Percentiles rank a stretch among this genome's conserved stretches.
Conservation (phyloP, 257 asterid species). For the Apocynum venetum region DNA sequence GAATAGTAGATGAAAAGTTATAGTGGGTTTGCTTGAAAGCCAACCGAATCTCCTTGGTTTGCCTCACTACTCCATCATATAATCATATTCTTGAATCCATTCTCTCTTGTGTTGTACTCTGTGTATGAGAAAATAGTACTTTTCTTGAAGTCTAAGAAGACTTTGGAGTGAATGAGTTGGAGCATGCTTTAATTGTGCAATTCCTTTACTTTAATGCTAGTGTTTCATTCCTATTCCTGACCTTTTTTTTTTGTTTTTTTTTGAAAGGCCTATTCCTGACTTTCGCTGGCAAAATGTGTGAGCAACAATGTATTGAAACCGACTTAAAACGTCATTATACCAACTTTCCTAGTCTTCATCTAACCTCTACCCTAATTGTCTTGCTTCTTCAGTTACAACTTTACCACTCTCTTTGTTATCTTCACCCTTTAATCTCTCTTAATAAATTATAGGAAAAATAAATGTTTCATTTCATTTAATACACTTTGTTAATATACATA, state of each 20-base stretch:
- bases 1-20: neutral
- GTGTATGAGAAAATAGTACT: constrained; percentile 23
- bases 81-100: constrained; percentile 1
- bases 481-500: too few relatives aligned
- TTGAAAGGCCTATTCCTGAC: constrained; percentile 17
- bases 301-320: neutral
- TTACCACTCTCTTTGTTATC: constrained; percentile 12
- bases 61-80: constrained; percentile 13
- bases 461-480: too few relatives aligned
- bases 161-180: constrained; percentile 47
- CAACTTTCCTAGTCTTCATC: neutral
- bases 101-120: neutral
- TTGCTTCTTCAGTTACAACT: constrained; percentile 4
- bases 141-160: constrained; percentile 52
- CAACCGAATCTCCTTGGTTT: constrained; percentile 52
- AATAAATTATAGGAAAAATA: too few relatives aligned
- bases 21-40: constrained; percentile 61
- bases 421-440: neutral
- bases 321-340: constrained; percentile 9
- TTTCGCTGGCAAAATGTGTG: constrained; percentile 36
- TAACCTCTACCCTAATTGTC: neutral
- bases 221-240: constrained; percentile 13
- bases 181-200: constrained; percentile 57
- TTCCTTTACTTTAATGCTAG: constrained; percentile 44
- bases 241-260: neutral